Base-by-base conservation (phyloP, 2,329 filamentous ascomycete species). In the Alternaria alternata region DNA sequence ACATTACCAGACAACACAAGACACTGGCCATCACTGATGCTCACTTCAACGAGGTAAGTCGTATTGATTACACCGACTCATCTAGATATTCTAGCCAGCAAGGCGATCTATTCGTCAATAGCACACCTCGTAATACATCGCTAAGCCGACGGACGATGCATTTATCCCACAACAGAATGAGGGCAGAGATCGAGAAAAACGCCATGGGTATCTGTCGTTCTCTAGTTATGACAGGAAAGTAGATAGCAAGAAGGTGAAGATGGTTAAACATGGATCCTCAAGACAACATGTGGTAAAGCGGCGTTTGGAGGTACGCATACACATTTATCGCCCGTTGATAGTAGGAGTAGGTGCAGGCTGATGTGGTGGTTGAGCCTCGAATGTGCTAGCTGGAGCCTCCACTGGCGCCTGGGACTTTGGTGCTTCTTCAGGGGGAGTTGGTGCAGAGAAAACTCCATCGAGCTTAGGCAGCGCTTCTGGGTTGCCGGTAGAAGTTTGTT, bases 381-480 rank as follows among this genome's bases (percentile, higher is more conserved):
- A 49, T 4, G 32, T 12, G 8, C 22, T 49, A 32, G 46, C 22
- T 11, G 46, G 20, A 30, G 24, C 32, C 3, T 47, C 24, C 14
- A 28, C 42, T 11, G 61, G 26, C 5, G 53, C 47, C n/a, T 60
- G 51, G 7, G 43, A 44, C 30, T 63, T 59, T 18, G 55, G 34
- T 5, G 54, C 53, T n/a, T 68, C 70, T 4, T 70, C 66, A 9
- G 66, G 63, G 3, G 69, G 66, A 1, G 67, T 71, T 3, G 71
- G 72, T 1, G 68, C 69, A 8, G 63, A 59, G 51, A 70, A 64
- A 51, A 69, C 58, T 0, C 61, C 63, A 0, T 66, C 62, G 1
- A 60, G 47, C 24, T 66, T 71, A 4, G 66, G 62, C 0, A 61
- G 51, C 3, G 47, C 46, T 4, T 55, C 47, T 24, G 61, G 26